These are phyloP conservation scores for Psidium guajava DNA, from an alignment of 345 rosid species.

Conservation along the genomic window DNA sequence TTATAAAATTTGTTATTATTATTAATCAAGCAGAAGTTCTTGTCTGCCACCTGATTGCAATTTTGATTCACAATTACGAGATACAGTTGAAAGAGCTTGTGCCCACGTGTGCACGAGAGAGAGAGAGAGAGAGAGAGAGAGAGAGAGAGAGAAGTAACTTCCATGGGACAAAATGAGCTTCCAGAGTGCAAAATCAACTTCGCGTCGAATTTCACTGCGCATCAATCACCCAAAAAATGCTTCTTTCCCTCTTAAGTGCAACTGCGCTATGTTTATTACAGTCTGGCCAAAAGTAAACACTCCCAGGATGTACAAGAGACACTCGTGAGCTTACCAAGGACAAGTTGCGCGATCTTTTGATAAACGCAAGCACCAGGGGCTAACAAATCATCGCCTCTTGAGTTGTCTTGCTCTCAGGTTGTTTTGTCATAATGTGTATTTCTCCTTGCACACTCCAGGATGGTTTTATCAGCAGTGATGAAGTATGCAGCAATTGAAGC, in stretches of 20 bases:
- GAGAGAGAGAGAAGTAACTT: background rate
- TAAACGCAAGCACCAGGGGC: background rate
- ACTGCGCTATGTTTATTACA: background rate
- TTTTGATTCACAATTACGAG: background rate
- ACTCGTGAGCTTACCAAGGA: background rate
- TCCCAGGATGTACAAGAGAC: background rate
- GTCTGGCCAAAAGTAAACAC: background rate
- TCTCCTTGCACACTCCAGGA: constrained; percentile 45
- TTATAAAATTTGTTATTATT: background rate
- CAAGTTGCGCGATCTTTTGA: background rate
- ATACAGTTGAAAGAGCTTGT: background rate
- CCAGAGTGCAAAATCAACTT: background rate
- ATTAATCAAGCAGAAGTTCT: background rate
- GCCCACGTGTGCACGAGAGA: background rate
- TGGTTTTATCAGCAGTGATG: constrained; percentile 52
- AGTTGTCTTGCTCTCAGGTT: background rate
- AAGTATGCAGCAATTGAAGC: constrained; percentile 51
- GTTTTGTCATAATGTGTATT: constrained; percentile 20
- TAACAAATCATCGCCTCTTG: background rate
- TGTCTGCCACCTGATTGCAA: background rate
- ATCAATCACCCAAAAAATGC: background rate
- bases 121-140: background rate
- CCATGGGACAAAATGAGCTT: background rate
- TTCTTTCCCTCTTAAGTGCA: background rate
- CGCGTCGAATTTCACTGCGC: background rate